Evolutionary conservation across 768 basidiomycete species (phyloP), one percentile per base, ranked within the genome.

Genomic region (Leccinellum luteum): DNA sequence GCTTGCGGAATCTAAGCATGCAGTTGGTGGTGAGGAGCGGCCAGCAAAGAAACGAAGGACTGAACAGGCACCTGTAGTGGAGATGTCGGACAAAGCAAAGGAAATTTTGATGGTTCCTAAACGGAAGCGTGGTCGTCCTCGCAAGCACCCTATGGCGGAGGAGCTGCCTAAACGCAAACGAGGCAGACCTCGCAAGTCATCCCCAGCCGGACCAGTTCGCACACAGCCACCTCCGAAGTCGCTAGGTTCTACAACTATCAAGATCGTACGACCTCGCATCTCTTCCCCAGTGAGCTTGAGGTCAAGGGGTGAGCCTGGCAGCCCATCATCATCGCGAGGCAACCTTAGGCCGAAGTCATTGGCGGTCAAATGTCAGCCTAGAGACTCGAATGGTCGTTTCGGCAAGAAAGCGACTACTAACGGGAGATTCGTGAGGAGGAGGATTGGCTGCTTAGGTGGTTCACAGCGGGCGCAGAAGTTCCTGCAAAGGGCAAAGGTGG

Each of bases 331-430:
- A 15, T 55, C 62, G 23, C 66, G 64, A 49, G 48, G 61, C 41
- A 57, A 62, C 43, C 57, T 68, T 31, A 78, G 72, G 55, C 75
- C 78, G 30, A 76, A 79, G 63, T 77, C 78, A 3, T 69, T 79
- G 15, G 77, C 78, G 6, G 71, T 77, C 32, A 75, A 80, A 43
- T 68, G 72, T 12, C 87, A 89, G 64, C 87, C 87, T 2, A 78
- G 87, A 56, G 81, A 83, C 52, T 72, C 71, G 17, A 87, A 88
- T 60, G 87, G 87, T 44, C 78, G 85, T 17, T 89, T 89, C 61
- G 85, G 85, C 34, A 85, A 81, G 74, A 87, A 87, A 67, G 76
- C 73, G 34, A 74, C 73, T 17, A 80, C 78, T 13, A 76, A 80
- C 49, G 79, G 79, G 51, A 75, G 70, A 64, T 76, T 72, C 55